Percentiles rank a stretch among this genome's conserved stretches.
These are phyloP conservation scores for Fusarium sp. DNA, from an alignment of 2,329 filamentous ascomycete species.

Conservation along the genomic window DNA sequence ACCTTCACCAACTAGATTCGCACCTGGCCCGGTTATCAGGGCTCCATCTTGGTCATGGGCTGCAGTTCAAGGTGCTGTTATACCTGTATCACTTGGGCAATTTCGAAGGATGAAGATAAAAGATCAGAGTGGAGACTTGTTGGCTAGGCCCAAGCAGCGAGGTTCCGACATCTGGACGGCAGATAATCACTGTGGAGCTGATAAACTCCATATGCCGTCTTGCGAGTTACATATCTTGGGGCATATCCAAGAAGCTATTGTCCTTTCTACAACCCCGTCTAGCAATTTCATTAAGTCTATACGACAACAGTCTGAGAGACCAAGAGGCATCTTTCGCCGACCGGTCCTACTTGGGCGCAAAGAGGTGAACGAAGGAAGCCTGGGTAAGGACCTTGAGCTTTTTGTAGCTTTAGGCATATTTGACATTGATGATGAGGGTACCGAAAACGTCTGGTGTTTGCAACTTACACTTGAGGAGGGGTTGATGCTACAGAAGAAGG, in stretches of 20 bases:
- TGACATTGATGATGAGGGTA: slow-evolving; percentile 4
- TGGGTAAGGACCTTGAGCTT: background rate
- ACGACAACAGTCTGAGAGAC: background rate
- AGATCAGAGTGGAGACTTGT: background rate
- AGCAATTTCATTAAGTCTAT: background rate
- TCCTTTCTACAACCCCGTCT: background rate
- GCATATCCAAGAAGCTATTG: background rate
- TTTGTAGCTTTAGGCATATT: slow-evolving; percentile 8
- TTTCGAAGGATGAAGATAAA: background rate
- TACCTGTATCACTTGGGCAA: background rate
- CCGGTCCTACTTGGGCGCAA: background rate
- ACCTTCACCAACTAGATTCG: background rate
- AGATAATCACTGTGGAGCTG: background rate
- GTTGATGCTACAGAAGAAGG: background rate
- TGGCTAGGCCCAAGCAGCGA: background rate
- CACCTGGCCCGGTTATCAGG: background rate
- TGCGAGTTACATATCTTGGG: slow-evolving; percentile 20
- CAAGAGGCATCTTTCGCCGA: background rate
- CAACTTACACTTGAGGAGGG: slow-evolving; percentile 4
- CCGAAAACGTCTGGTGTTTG: background rate
- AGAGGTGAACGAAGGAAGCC: background rate
- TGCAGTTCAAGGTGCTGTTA: slow-evolving; percentile 10
- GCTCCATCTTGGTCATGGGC: slow-evolving; percentile 33
- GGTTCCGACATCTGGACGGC: background rate
- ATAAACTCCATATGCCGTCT: slow-evolving; percentile 12